These are phyloP conservation scores for Aspergillus ochraceus DNA, from an alignment of 2,329 filamentous ascomycete species.

Conservation along the genomic window DNA sequence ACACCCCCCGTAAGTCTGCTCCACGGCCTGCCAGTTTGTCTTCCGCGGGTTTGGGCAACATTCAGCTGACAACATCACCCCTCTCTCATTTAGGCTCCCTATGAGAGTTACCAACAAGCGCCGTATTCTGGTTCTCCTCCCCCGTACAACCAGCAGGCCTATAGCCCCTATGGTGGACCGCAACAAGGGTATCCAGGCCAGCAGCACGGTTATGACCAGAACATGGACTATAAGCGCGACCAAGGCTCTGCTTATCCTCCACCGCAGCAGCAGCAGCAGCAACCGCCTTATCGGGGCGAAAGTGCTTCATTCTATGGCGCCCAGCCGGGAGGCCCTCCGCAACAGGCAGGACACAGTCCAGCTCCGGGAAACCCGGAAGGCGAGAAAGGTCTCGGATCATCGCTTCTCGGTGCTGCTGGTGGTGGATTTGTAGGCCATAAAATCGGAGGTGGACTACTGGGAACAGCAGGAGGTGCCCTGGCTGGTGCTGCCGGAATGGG, in stretches of 20 bases:
- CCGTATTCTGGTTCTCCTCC: constrained; percentile 20
- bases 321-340: constrained; percentile 13
- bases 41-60: not conserved
- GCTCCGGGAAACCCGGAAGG: constrained; percentile 26
- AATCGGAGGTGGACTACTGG: constrained; percentile 34
- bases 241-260: constrained; percentile 27
- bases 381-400: constrained; percentile 38
- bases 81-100: constrained; percentile 11
- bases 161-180: constrained; percentile 2
- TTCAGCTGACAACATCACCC: not conserved
- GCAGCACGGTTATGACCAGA: constrained; percentile 19
- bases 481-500: constrained; percentile 35
- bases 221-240: constrained; percentile 22
- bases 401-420: constrained; percentile 38
- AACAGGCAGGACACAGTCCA: constrained; percentile 20
- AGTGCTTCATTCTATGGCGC: constrained; percentile 34
- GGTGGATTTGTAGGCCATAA: constrained; percentile 39
- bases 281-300: constrained; percentile 25
- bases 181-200: constrained; percentile 17
- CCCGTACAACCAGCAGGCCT: constrained; percentile 20
- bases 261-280: constrained; percentile 21
- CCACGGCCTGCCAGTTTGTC: not conserved
- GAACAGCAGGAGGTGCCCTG: constrained; percentile 34
- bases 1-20: constrained; percentile 24
- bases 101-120: constrained; percentile 18